Percentiles rank a stretch among this genome's conserved stretches.
phyloP scores from a whole-genome alignment of 179 eudicot species.

The Sideroxylon spinosum region DNA sequence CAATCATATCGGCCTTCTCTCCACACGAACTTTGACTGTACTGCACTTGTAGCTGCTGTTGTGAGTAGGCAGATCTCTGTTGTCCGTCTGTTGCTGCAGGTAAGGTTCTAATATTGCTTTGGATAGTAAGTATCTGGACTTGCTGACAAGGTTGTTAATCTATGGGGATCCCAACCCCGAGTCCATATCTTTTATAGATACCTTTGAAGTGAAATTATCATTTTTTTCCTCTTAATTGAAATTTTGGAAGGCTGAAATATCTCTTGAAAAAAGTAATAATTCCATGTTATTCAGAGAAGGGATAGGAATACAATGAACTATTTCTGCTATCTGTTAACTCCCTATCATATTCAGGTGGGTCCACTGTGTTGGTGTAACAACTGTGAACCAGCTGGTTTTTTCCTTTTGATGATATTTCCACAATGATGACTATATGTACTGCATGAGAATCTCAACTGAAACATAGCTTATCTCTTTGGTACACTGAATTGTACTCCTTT shows the following conservation, averaged over 20 bases:
- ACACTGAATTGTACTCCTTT: constrained; percentile 15
- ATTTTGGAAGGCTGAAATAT: not conserved
- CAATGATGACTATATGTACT: constrained; percentile 10
- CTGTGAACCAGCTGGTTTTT: constrained; percentile 36
- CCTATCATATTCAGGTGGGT: constrained; percentile 19
- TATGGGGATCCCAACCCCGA: not conserved
- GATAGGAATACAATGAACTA: not conserved
- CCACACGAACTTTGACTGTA: constrained; percentile 69
- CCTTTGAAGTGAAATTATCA: not conserved
- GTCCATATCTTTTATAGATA: not conserved
- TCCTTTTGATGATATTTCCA: constrained; percentile 10
- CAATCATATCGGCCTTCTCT: constrained; percentile 81
- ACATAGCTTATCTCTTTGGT: constrained; percentile 7
- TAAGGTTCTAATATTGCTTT: constrained; percentile 25
- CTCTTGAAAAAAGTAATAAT: not conserved
- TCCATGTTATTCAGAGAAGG: not conserved
- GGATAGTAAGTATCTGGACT: not conserved
- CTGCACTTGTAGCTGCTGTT: constrained; percentile 79
- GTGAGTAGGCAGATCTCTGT: constrained; percentile 68
- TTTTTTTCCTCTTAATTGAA: not conserved
- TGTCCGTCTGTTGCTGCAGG: constrained; percentile 76
- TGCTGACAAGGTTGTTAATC: too few species aligned
- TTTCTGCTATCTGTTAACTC: not conserved
- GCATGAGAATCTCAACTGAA: constrained; percentile 19
- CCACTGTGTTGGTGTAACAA: constrained; percentile 28